phyloP scores from a whole-genome alignment of 129 eudicot genomes.

The Centrapalus pauciflorus region DNA sequence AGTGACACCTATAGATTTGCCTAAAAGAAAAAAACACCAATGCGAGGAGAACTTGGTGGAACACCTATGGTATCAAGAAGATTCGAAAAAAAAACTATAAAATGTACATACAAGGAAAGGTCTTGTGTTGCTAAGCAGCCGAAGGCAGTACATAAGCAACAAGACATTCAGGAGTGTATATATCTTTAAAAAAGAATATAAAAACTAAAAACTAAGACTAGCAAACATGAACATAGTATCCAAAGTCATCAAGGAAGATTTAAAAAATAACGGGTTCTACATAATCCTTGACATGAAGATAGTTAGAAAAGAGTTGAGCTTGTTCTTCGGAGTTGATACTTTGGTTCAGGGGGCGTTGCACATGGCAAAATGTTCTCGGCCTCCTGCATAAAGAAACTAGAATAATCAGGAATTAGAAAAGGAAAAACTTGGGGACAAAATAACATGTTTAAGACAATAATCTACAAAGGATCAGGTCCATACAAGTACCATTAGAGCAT shows the following conservation, averaged over 20 bases:
- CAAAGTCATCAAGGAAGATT: neutral
- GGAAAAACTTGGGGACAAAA: neutral
- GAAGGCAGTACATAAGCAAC: too few relatives aligned
- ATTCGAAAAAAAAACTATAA: neutral
- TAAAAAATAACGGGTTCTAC: conserved; percentile 8
- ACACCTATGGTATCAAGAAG: neutral
- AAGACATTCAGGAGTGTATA: too few relatives aligned
- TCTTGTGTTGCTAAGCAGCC: too few relatives aligned
- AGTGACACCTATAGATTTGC: neutral
- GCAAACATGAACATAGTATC: conserved; percentile 17
- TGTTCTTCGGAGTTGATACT: conserved; percentile 63
- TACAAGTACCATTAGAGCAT: too few relatives aligned
- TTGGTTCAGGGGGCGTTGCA: conserved; percentile 55
- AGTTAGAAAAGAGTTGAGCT: conserved; percentile 48
- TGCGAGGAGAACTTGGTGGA: too few relatives aligned
- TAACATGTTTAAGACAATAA: too few relatives aligned
- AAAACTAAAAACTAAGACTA: neutral
- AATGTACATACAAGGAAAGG: conserved; percentile 17
- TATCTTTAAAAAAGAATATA: neutral
- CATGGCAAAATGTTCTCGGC: conserved; percentile 53
- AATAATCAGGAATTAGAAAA: neutral
- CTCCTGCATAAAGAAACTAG: conserved; percentile 38
- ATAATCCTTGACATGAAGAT: neutral
- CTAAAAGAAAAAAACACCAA: too few relatives aligned
- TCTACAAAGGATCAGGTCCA: too few relatives aligned